Conservation (phyloP, 2,329 filamentous ascomycete species). For the Gyromitra esculenta region DNA sequence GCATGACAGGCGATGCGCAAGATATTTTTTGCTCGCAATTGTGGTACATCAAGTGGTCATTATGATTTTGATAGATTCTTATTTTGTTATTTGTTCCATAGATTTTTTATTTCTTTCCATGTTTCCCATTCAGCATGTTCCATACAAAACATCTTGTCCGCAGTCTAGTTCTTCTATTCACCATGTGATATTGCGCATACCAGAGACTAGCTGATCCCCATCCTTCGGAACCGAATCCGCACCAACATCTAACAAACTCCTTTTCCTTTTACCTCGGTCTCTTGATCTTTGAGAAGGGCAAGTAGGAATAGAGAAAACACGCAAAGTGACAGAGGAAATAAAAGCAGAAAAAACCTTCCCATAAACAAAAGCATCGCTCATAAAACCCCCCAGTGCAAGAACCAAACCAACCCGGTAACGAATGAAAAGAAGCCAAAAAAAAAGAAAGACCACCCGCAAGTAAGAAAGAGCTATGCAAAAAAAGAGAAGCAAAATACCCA, state of each 20-base stretch:
- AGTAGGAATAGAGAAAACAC: constrained; percentile 1
- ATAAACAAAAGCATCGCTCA: constrained; percentile 48
- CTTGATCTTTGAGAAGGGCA: constrained; percentile 26
- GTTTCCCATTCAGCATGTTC: constrained; percentile 34
- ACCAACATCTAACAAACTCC: constrained; percentile 9
- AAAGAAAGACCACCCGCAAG: constrained; percentile 33
- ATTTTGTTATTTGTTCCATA: constrained; percentile 17
- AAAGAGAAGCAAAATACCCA: constrained; percentile 51
- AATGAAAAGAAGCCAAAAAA: constrained; percentile 49
- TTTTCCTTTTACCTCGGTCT: constrained; percentile 13
- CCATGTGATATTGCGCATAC: constrained; percentile 2
- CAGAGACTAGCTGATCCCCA: constrained; percentile 20
- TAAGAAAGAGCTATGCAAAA: constrained; percentile 29
- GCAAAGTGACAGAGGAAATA: constrained; percentile 14
- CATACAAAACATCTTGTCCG: constrained; percentile 27
- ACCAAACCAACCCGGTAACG: constrained; percentile 47
- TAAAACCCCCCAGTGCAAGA: constrained; percentile 40
- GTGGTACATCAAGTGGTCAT: not conserved
- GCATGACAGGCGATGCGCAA: too few species aligned
- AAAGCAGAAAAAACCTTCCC: constrained; percentile 36
- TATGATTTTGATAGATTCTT: constrained; percentile 17
- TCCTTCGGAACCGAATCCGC: constrained; percentile 24
- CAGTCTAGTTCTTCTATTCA: constrained; percentile 21
- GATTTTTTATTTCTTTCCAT: constrained; percentile 29
- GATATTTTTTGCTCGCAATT: not conserved